Base-by-base conservation (phyloP, 2,329 filamentous ascomycete genomes). In the Sporothrix dimorphospora region DNA sequence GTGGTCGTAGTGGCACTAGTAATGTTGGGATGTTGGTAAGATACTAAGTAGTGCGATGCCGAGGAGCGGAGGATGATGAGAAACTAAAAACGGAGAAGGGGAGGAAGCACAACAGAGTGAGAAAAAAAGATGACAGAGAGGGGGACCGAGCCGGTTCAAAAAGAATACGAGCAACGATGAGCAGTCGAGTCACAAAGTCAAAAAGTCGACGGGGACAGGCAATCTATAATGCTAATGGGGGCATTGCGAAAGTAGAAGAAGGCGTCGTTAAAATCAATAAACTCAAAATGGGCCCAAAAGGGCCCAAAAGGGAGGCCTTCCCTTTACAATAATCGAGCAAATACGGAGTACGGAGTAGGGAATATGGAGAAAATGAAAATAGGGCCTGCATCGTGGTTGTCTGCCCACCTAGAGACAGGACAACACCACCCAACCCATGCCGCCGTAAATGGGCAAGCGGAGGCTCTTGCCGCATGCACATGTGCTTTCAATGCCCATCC, bases 31-130 rank as follows among this genome's bases (percentile, higher is more conserved):
- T n/a, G 34, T 5, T 30, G 40, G 27, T 47, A n/a, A n/a, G n/a
- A n/a, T n/a, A 40, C 61, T n/a, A 40, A 16, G 34, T 24, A 12
- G 9, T 38, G 38, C 9, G 57, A 16, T 65, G 61, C 61, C 61
- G 61, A 65, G 61, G 61, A 14, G 61, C 61, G 61, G 61, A 47
- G 40, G 14, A 63, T 65, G 61, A 65, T 65, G 40, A 65, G 61
- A 65, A 65, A 65, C 24, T 8, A 42, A 7, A 30, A 40, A n/a
- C 57, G 57, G 57, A 40, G 57, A 21, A 59, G 21, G 55, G 19
- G 16, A 59, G 9, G n/a, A 11, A 47, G 11, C 3, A 24, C 2
- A 14, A 38, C 21, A 70, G n/a, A 19, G 45, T 38, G 45, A 57
- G 49, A 57, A 57, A 57, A 34, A 38, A 38, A 21, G 16, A 49